Percentiles rank a stretch among this genome's conserved stretches.
phyloP scores from a whole-genome alignment of 2,329 filamentous ascomycete genomes.

The Diaporthe eres region DNA sequence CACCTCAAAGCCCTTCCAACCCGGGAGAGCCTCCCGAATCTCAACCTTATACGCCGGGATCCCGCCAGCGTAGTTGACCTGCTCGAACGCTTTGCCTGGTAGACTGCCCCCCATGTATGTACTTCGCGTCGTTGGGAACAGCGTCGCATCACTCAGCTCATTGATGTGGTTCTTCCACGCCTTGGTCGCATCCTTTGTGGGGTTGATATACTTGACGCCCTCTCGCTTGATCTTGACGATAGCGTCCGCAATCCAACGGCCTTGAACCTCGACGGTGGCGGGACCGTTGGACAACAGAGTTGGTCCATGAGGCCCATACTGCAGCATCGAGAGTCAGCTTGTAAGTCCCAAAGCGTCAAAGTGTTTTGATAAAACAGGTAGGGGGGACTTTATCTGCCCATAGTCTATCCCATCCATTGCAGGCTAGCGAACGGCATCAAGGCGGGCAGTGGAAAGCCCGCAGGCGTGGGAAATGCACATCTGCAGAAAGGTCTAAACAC shows the following conservation, averaged over 20 bases:
- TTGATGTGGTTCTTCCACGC: conserved; percentile 65
- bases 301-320: conserved; percentile 69
- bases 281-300: conserved; percentile 71
- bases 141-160: conserved; percentile 59
- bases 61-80: conserved; percentile 62
- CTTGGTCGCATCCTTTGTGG: conserved; percentile 59
- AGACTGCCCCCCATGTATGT: conserved; percentile 67
- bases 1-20: conserved; percentile 52
- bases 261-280: conserved; percentile 67
- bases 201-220: conserved; percentile 65
- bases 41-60: conserved; percentile 53
- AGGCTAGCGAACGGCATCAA: neutral
- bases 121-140: conserved; percentile 64
- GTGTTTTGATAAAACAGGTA: neutral
- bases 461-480: neutral
- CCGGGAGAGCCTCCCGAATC: conserved; percentile 52
- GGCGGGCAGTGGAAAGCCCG: neutral
- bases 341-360: neutral
- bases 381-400: neutral
- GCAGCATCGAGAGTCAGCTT: neutral
- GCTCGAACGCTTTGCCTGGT: conserved; percentile 67
- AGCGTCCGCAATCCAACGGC: conserved; percentile 66
- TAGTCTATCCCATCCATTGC: neutral
- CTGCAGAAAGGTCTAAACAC: neutral
- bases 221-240: conserved; percentile 64